A percentile compares a stretch with the other conserved stretches of the same genome.
These are phyloP conservation scores for Colletotrichum plurivorum DNA, from an alignment of 2,329 filamentous ascomycete genomes.

Conservation along the genomic window DNA sequence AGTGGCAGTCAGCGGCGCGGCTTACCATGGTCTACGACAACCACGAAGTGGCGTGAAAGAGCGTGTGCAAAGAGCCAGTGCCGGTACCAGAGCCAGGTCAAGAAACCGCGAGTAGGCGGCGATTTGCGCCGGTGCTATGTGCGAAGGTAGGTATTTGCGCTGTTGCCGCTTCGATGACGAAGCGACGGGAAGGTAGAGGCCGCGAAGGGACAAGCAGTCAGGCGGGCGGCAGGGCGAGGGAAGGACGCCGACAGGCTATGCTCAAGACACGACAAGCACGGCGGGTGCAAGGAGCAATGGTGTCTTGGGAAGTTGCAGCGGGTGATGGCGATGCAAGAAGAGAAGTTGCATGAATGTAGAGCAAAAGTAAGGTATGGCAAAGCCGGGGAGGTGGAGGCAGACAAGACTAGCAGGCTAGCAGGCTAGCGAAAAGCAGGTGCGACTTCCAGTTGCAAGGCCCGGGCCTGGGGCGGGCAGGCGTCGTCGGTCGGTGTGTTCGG, in stretches of 20 bases:
- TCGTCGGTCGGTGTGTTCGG: conserved; percentile 16
- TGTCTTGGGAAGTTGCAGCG: conserved; percentile 21
- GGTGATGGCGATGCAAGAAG: conserved; percentile 28
- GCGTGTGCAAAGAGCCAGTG: conserved; percentile 26
- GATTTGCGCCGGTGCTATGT: conserved; percentile 35
- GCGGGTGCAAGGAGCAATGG: conserved; percentile 33
- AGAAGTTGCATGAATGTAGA: conserved; percentile 38
- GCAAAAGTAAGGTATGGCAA: conserved; percentile 23
- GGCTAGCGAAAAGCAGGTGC: too few species aligned
- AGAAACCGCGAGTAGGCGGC: background rate
- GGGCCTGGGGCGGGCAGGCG: conserved; percentile 1
- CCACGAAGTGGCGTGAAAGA: conserved; percentile 29
- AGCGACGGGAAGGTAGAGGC: conserved; percentile 11
- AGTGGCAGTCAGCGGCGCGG: conserved; percentile 9
- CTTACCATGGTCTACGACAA: conserved; percentile 36
- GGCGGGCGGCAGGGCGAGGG: conserved; percentile 18
- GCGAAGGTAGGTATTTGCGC: background rate
- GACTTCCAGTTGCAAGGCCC: conserved; percentile 22
- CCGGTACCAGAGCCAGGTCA: conserved; percentile 2
- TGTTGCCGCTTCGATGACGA: conserved; percentile 33
- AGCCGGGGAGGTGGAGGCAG: conserved; percentile 38
- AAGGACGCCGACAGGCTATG: conserved; percentile 30
- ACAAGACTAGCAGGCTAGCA: background rate
- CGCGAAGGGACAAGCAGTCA: conserved; percentile 25
- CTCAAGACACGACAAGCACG: conserved; percentile 23